Percentiles rank a stretch among this genome's conserved stretches.
Evolutionary conservation across 2,329 filamentous ascomycete species (phyloP).

Genomic region (Aspergillus caelatus): DNA sequence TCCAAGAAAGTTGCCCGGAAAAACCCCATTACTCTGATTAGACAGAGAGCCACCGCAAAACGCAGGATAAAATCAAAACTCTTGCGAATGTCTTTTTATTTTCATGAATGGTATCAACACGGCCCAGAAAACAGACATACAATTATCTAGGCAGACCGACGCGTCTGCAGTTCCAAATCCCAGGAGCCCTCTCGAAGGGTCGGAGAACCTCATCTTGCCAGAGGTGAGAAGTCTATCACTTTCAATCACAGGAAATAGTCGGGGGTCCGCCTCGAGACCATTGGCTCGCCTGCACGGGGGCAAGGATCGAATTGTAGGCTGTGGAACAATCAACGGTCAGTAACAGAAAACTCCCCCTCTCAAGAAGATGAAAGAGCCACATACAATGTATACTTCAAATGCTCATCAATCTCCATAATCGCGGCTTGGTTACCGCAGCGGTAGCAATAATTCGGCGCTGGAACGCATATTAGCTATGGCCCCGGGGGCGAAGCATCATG

Average conservation of each 20-base stretch:
- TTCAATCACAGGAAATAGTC: conserved; percentile 89
- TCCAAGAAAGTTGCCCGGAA: not conserved
- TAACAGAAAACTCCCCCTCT: not conserved
- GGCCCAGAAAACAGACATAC: conserved; percentile 38
- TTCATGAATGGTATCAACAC: conserved; percentile 47
- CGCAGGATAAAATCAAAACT: conserved; percentile 3
- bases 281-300: conserved; percentile 94
- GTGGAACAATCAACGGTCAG: conserved; percentile 11
- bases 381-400: conserved; percentile 99
- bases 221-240: conserved; percentile 35
- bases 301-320: conserved; percentile 99
- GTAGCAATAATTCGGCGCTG: conserved; percentile 93
- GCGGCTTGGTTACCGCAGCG: conserved; percentile 98
- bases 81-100: conserved; percentile 39
- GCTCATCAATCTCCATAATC: conserved; percentile 99
- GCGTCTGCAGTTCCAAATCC: conserved; percentile 33
- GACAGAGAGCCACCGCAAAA: not conserved
- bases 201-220: conserved; percentile 22
- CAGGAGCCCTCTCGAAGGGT: conserved; percentile 31
- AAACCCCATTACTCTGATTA: not conserved
- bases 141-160: conserved; percentile 35
- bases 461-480: conserved; percentile 28
- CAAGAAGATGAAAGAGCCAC: conserved; percentile 43
- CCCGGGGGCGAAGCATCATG: not conserved
- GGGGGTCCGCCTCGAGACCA: conserved; percentile 96